Evolutionary conservation across 2,329 filamentous ascomycete genomes (phyloP).

Genomic region (Allantophomopsis lycopodina): DNA sequence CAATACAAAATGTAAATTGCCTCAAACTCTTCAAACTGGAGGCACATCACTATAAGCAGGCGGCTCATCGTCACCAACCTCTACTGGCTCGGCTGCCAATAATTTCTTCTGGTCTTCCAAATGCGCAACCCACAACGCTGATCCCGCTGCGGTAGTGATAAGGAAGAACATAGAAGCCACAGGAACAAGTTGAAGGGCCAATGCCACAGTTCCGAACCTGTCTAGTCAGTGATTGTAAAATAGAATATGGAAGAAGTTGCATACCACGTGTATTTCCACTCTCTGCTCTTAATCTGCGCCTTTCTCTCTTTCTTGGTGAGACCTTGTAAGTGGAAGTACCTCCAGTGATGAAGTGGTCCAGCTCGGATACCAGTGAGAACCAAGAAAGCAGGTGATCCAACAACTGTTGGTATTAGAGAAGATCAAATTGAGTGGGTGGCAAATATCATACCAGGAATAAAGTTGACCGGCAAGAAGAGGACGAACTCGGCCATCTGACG

Average conservation of each 20-base stretch:
- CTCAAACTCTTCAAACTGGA: too few species aligned
- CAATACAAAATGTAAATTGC: too few species aligned
- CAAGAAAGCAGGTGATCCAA: constrained; percentile 72
- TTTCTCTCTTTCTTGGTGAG: constrained; percentile 63
- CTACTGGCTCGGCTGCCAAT: constrained; percentile 3
- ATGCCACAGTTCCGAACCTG: constrained; percentile 71
- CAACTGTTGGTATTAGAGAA: too few species aligned
- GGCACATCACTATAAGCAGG: background rate
- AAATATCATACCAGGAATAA: constrained; percentile 55
- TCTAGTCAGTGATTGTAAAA: background rate
- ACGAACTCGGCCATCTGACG: constrained; percentile 84
- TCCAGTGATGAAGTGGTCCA: constrained; percentile 80
- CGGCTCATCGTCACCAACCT: background rate
- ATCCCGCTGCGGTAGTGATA: constrained; percentile 72
- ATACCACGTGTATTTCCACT: constrained; percentile 77
- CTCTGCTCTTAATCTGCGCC: constrained; percentile 48
- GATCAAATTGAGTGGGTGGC: too few species aligned
- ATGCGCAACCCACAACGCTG: constrained; percentile 73
- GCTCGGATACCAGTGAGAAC: constrained; percentile 76
- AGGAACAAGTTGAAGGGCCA: constrained; percentile 78
- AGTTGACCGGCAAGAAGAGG: constrained; percentile 67
- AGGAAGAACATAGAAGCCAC: constrained; percentile 90
- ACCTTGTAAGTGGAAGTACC: constrained; percentile 74
- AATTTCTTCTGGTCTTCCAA: constrained; percentile 43
- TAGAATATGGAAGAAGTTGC: constrained; percentile 5